Evolutionary conservation across 129 eudicot genomes (phyloP), one percentile per base, ranked within the genome.

Genomic region (Escallonia herrerae): DNA sequence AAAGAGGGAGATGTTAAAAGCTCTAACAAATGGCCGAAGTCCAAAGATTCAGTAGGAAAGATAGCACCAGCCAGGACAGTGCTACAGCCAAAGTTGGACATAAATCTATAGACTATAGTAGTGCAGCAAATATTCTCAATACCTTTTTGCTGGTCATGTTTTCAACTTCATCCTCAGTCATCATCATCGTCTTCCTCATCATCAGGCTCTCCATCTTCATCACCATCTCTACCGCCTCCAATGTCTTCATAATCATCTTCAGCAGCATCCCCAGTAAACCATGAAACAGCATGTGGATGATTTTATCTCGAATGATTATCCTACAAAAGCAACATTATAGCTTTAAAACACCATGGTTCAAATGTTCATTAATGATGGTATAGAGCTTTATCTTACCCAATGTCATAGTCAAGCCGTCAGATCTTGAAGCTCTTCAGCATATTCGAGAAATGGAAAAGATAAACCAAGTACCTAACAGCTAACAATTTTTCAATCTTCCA

Each of bases 191-290:
- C 88, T 0, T 84, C 84, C 0, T 83, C 90, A 0, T 74, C 76
- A 0, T 84, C 89, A 2, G 72, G 80, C 0, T 63, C 77, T 0
- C 75, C 96, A 5, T 76, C 90, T 8, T 63, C 79, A 0, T 78
- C 86, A 0, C 76, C 83, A 0, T 72, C 95, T 3, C 79, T 86
- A 0, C 77, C 86, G 2, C 81, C 83, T 4, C 48, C 67, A 3
- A 71, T 49, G 6, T 71, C 86, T 0, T 78, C 84, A 69, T 79
- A 75, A 43, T 80, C 89, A 56, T 85, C 84, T 57, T 86, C 73
- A 33, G 43, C 95, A 64, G 97, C 95, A 70, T 90, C 97, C 33
- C 97, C 97, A 13, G 95, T 90, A 74, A 81, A 90, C 97, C 97
- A 90, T 11, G 95, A 90, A 9, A 90, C 91, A 13, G 95, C 97